Conservation (phyloP, 106 monocot species). For the Narthecium ossifragum region DNA sequence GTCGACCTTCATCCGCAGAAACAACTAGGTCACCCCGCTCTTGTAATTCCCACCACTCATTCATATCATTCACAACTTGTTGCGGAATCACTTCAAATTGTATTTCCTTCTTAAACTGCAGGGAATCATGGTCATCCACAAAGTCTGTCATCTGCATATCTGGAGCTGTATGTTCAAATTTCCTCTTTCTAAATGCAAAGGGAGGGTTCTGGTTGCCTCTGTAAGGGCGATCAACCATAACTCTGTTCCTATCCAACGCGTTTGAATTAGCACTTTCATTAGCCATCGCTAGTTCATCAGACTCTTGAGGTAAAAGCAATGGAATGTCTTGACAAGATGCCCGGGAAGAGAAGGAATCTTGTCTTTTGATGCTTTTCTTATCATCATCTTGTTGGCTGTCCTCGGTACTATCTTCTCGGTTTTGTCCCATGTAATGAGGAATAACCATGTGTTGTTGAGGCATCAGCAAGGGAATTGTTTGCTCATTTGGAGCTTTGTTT, state of each 20-base stretch:
- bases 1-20: conserved; percentile 58
- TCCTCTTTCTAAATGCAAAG: conserved; percentile 14
- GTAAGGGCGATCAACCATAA: conserved; percentile 8
- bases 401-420: conserved; percentile 27
- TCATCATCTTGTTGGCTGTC: conserved; percentile 12
- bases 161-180: conserved; percentile 1
- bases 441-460: conserved; percentile 99
- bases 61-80: conserved; percentile 12
- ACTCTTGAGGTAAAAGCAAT: conserved; percentile 76
- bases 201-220: conserved; percentile 8
- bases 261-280: conserved; percentile 26
- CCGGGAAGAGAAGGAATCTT: conserved; percentile 39
- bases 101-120: conserved; percentile 7
- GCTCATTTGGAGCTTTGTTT: conserved; percentile 94
- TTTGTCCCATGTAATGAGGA: conserved; percentile 91
- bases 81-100: conserved; percentile 6
- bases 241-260: conserved; percentile 3
- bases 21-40: conserved; percentile 56
- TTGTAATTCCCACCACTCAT: conserved; percentile 93
- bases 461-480: conserved; percentile 88
- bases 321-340: conserved; percentile 82
- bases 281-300: conserved; percentile 19
- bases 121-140: conserved; percentile 39
- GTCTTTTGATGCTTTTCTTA: conserved; percentile 18
- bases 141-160: conserved; percentile 38